Conservation (phyloP, 306 rosid species). For the Clitoria ternatea region DNA sequence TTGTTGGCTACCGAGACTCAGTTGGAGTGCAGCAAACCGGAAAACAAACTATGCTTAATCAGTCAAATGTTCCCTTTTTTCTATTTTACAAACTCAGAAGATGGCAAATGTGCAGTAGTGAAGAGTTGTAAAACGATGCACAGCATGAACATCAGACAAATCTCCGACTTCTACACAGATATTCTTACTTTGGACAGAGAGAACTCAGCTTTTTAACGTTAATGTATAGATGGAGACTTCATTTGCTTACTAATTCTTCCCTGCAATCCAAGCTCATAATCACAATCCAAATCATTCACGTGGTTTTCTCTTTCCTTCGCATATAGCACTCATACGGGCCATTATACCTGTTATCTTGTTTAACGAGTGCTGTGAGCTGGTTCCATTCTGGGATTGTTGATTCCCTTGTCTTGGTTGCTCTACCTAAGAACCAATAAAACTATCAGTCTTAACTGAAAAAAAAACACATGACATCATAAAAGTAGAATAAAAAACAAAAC, state of each 20-base stretch:
- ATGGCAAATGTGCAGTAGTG: background rate
- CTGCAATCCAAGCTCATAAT: background rate
- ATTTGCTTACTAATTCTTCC: background rate
- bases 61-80: too few species aligned
- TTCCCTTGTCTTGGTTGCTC: slow-evolving; percentile 18
- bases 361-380: slow-evolving; percentile 21
- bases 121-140: background rate
- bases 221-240: background rate
- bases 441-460: slow-evolving; percentile 3
- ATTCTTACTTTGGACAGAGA: background rate
- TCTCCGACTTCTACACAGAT: background rate
- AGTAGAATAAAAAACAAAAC: too few species aligned
- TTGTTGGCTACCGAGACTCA: too few species aligned
- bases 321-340: slow-evolving; percentile 30
- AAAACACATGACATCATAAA: background rate
- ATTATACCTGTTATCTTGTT: background rate
- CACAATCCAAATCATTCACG: background rate
- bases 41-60: too few species aligned
- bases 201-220: background rate
- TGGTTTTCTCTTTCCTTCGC: slow-evolving; percentile 28
- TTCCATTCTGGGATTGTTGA: slow-evolving; percentile 20
- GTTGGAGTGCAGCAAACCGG: too few species aligned
- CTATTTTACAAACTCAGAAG: background rate
- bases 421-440: slow-evolving; percentile 26
- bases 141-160: background rate